Evolutionary conservation across 2,329 filamentous ascomycete genomes (phyloP).

Genomic region (Arthrobotrys musiformis): DNA sequence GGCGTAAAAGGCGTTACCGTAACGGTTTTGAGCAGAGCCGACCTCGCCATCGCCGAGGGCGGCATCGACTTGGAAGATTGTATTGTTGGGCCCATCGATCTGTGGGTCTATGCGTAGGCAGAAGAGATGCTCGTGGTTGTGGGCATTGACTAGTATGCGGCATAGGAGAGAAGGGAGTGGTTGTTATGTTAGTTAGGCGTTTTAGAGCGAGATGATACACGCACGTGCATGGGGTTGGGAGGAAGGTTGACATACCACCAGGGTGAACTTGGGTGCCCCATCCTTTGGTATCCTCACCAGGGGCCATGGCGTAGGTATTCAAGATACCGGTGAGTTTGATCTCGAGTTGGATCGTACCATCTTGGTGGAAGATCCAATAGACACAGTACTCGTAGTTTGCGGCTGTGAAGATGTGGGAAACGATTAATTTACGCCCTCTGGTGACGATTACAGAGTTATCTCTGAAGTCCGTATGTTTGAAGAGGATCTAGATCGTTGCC

Average conservation of each 20-base stretch:
- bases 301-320: slow-evolving; percentile 86
- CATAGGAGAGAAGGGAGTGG: not conserved
- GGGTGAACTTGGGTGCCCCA: slow-evolving; percentile 95
- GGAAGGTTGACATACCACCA: slow-evolving; percentile 61
- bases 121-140: slow-evolving; percentile 97
- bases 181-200: slow-evolving; percentile 64
- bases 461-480: slow-evolving; percentile 94
- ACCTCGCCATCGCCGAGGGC: slow-evolving; percentile 76
- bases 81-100: slow-evolving; percentile 85
- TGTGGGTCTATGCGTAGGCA: slow-evolving; percentile 88
- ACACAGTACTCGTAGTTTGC: slow-evolving; percentile 94
- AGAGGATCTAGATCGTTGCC: slow-evolving; percentile 71
- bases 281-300: slow-evolving; percentile 81
- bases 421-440: slow-evolving; percentile 82
- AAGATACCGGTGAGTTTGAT: slow-evolving; percentile 91
- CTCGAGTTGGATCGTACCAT: slow-evolving; percentile 90
- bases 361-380: slow-evolving; percentile 91
- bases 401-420: slow-evolving; percentile 93
- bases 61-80: slow-evolving; percentile 84
- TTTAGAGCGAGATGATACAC: not conserved
- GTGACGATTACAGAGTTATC: slow-evolving; percentile 89
- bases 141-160: slow-evolving; percentile 78
- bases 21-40: slow-evolving; percentile 82
- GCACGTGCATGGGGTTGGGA: not conserved
- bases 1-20: slow-evolving; percentile 90